Conservation (phyloP, 352 stramenopile species). For the Globisporangium emineosum region DNA sequence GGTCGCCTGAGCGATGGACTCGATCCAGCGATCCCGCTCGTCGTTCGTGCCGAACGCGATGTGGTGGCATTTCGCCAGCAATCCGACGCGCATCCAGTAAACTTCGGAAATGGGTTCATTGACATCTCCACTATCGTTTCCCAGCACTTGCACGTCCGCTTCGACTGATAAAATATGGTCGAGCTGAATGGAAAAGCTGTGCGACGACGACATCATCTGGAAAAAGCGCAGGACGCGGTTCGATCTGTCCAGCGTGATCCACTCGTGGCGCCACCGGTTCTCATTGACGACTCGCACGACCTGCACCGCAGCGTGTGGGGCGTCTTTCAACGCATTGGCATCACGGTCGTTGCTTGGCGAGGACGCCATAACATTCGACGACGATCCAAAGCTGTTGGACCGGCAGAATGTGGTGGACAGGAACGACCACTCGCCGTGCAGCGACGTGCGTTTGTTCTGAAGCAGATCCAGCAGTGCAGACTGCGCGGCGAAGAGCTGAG, state of each 20-base stretch:
- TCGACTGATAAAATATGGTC: slow-evolving; percentile 31
- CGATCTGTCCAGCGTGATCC: slow-evolving; percentile 40
- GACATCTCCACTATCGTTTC: background rate
- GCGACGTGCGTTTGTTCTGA: slow-evolving; percentile 21
- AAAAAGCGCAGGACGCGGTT: slow-evolving; percentile 42
- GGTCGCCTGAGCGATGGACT: slow-evolving; percentile 21
- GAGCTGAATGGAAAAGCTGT: slow-evolving; percentile 29
- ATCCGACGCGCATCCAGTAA: slow-evolving; percentile 48
- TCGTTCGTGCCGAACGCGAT: slow-evolving; percentile 35
- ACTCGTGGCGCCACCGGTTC: slow-evolving; percentile 51
- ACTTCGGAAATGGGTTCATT: slow-evolving; percentile 13
- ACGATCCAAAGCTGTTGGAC: slow-evolving; percentile 13
- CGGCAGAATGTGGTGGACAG: slow-evolving; percentile 18
- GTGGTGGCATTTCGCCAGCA: slow-evolving; percentile 43
- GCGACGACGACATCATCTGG: slow-evolving; percentile 33
- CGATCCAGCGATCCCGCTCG: slow-evolving; percentile 36
- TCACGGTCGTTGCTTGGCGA: too few relatives aligned
- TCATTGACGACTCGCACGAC: slow-evolving; percentile 36
- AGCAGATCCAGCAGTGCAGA: slow-evolving; percentile 27
- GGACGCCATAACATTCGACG: slow-evolving; percentile 9
- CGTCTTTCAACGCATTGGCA: slow-evolving; percentile 13
- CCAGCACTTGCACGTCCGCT: background rate
- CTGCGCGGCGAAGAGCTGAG: slow-evolving; percentile 23
- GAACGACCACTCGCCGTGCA: slow-evolving; percentile 28
- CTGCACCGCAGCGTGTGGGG: slow-evolving; percentile 27